Base-by-base conservation (phyloP, 2,329 filamentous ascomycete species). In the Aureobasidium sp. region DNA sequence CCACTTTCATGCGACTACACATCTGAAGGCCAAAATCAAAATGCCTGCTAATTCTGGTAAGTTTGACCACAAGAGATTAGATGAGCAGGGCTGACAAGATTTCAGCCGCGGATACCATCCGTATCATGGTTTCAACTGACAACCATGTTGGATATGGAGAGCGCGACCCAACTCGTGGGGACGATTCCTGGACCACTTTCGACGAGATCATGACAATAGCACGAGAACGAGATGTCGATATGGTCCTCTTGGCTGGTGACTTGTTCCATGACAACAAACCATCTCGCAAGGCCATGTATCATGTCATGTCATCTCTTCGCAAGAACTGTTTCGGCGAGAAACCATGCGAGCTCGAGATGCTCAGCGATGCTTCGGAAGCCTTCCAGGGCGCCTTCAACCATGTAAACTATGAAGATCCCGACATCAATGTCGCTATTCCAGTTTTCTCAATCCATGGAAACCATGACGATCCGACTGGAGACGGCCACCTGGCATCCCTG, bases 401-500 rank as follows among this genome's bases (percentile, higher is more conserved):
- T 73, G 93, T 96, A 75, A 99, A 99, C 75, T 99, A 99, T 75
- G 91, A 97, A 74, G 94, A 99, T 69, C 85, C 90, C 29, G 91
- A 99, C 68, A 97, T 99, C 74, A 99, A 99, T 69, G 85, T 99
- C 64, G 90, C 92, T 1, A 97, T 97, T 61, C 94, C 94, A 0
- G 91, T 99, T 32, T 99, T 99, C 72, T 96, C 93, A 0, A 99
- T 99, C 44, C 95, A 99, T 69, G 94, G 94, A 49, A 99, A 99
- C 70, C 94, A 99, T 72, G 94, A 99, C 71, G 94, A 99, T 71
- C 94, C 94, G 0, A 95, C 92, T n/a, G 94, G 94, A 10, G 92
- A 97, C 69, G 94, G 92, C 11, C 90, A 96, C 72, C 87, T 88
- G 66, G 95, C 94, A 65, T 92, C 93, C 0, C 81, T 99, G 11